Evolutionary conservation across 495 filamentous ascomycete genomes (phyloP).

Genomic region (Platismatia glauca): DNA sequence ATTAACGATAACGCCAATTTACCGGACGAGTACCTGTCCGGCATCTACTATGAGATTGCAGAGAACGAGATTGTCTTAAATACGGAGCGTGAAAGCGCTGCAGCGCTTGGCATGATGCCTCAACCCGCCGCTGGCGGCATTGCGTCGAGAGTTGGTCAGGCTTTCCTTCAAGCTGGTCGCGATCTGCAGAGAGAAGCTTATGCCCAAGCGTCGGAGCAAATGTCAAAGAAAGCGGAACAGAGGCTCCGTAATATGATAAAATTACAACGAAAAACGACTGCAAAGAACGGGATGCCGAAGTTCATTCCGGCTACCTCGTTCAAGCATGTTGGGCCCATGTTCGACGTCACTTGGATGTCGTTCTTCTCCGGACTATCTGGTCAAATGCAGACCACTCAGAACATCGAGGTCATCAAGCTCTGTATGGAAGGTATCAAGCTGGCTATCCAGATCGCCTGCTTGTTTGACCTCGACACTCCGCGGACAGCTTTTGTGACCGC

Average conservation of each 20-base stretch:
- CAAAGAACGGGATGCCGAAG: slow-evolving; percentile 56
- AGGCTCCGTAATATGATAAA: slow-evolving; percentile 84
- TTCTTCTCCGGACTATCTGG: slow-evolving; percentile 90
- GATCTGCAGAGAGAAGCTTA: slow-evolving; percentile 91
- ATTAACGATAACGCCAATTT: slow-evolving; percentile 96
- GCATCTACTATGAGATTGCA: slow-evolving; percentile 87
- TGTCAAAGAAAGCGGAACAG: slow-evolving; percentile 79
- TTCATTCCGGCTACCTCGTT: slow-evolving; percentile 90
- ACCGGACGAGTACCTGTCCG: slow-evolving; percentile 80
- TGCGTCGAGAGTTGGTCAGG: slow-evolving; percentile 79
- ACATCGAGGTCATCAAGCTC: slow-evolving; percentile 78
- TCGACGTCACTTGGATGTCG: slow-evolving; percentile 98
- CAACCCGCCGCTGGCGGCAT: slow-evolving; percentile 58
- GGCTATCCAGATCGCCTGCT: slow-evolving; percentile 81
- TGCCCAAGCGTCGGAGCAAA: slow-evolving; percentile 88
- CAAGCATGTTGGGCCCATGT: slow-evolving; percentile 96
- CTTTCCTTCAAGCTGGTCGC: slow-evolving; percentile 78
- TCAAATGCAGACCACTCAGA: slow-evolving; percentile 82
- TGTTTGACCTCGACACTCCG: slow-evolving; percentile 85
- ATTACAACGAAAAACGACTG: slow-evolving; percentile 68
- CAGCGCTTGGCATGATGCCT: slow-evolving; percentile 55
- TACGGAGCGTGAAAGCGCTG: slow-evolving; percentile 79
- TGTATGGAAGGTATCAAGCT: slow-evolving; percentile 95
- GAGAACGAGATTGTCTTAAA: slow-evolving; percentile 90
- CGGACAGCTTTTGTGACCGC: slow-evolving; percentile 91